A percentile compares a stretch with the other conserved stretches of the same genome.
phyloP scores from a whole-genome alignment of 345 rosid genomes.

The Salix exigua region DNA sequence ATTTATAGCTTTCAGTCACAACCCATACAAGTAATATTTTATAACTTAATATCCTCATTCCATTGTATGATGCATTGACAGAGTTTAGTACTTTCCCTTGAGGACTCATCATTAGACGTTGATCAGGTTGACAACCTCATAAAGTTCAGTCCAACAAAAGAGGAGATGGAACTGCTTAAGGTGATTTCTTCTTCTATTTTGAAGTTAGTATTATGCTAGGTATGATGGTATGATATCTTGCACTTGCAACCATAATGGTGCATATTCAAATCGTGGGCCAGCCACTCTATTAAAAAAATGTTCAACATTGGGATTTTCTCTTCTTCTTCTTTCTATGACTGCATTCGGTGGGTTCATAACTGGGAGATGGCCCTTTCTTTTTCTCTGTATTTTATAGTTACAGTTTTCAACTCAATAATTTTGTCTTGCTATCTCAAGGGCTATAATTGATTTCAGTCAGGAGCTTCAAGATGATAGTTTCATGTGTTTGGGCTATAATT shows the following conservation, averaged over 20 bases:
- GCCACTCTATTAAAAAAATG: background rate
- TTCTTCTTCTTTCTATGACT: background rate
- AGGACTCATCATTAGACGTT: constrained; percentile 70
- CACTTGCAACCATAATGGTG: background rate
- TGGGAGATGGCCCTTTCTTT: background rate
- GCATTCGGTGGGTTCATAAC: background rate
- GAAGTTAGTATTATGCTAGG: background rate
- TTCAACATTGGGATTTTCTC: background rate
- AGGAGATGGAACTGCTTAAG: constrained; percentile 90
- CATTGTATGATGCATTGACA: constrained; percentile 31
- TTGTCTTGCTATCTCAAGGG: background rate
- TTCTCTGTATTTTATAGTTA: too few species aligned
- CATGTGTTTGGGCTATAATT: constrained; percentile 8
- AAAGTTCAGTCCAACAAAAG: constrained; percentile 87
- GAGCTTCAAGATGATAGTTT: constrained; percentile 14
- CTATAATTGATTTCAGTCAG: background rate
- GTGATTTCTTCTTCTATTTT: background rate
- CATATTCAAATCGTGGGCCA: background rate
- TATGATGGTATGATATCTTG: background rate
- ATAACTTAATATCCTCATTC: constrained; percentile 13
- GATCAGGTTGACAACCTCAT: constrained; percentile 93
- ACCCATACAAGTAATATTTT: background rate
- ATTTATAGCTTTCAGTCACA: background rate
- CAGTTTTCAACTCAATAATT: background rate
- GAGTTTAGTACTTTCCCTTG: constrained; percentile 73